These are phyloP conservation scores for Melastoma candidum DNA, from an alignment of 441 rosid species.

Conservation along the genomic window DNA sequence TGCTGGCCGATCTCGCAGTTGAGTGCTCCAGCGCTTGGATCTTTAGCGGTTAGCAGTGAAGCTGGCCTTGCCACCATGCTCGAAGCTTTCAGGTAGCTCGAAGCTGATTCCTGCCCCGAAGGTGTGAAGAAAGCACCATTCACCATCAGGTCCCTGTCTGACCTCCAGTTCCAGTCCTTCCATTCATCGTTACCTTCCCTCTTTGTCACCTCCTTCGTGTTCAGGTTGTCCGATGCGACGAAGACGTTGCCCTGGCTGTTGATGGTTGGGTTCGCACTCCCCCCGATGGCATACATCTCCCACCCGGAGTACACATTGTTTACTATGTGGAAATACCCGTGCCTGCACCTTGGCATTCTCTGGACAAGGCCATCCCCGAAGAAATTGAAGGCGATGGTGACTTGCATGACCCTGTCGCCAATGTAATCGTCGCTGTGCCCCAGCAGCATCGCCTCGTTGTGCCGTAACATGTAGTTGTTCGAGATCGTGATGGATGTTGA, in stretches of 20 bases:
- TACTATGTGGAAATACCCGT: slow-evolving; percentile 51
- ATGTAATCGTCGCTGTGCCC: slow-evolving; percentile 46
- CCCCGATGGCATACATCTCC: slow-evolving; percentile 52
- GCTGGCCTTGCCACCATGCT: slow-evolving; percentile 18
- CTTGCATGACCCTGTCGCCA: slow-evolving; percentile 42
- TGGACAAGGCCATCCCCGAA: slow-evolving; percentile 55
- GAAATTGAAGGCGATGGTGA: slow-evolving; percentile 49
- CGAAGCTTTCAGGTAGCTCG: slow-evolving; percentile 35
- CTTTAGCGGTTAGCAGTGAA: too few species aligned
- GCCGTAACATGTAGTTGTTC: slow-evolving; percentile 46
- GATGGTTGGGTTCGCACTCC: slow-evolving; percentile 59
- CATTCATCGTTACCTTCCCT: slow-evolving; percentile 33
- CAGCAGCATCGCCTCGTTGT: slow-evolving; percentile 52
- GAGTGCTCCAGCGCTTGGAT: too few species aligned
- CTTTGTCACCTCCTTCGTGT: slow-evolving; percentile 51
- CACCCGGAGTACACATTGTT: slow-evolving; percentile 39
- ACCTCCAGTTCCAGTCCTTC: slow-evolving; percentile 54
- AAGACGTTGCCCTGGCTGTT: slow-evolving; percentile 48
- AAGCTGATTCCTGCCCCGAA: slow-evolving; percentile 32
- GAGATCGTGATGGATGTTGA: slow-evolving; percentile 49
- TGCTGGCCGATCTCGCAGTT: too few species aligned
- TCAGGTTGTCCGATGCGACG: slow-evolving; percentile 27
- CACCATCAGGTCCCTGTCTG: slow-evolving; percentile 38
- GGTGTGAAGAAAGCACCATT: slow-evolving; percentile 48
- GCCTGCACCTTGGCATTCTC: slow-evolving; percentile 50